Evolutionary conservation across 139 green algal species (phyloP), one percentile per base, ranked within the genome.

Genomic region (Pseudopediastrum boryanum): DNA sequence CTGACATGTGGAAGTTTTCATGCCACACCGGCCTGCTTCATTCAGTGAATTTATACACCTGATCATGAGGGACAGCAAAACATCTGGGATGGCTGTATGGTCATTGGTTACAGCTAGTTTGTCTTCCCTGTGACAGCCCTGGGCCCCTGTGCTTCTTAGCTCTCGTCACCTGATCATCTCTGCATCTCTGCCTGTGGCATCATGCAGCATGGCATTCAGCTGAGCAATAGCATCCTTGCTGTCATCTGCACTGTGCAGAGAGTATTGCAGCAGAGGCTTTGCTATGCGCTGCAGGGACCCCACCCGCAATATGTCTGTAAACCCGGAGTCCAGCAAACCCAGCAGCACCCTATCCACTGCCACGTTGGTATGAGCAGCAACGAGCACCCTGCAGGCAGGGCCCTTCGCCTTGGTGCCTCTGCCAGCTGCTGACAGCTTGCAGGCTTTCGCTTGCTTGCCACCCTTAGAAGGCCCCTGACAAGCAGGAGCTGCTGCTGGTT

Each of bases 361-460:
- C 35, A 92, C 86, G 69, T 98, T 98, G 36, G 94, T 98, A 86
- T 97, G 90, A 0, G 93, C 90, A 0, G 86, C 86, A 19, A 97
- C 82, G 41, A 97, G 88, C 35, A 98, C 78, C 0, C 92, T 35
- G 56, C 75, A 39, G 27, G 41, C 9, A 1, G 42, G 41, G 38
- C 0, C 48, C 19, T 58, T 58, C 16, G 29, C 64, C 4, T 81
- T 75, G 31, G 69, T 29, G n/a, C n/a, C 62, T 13, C 72, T 59
- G 27, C 29, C 52, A 38, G 61, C 46, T 42, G 80, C 41, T 29
- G 27, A n/a, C n/a, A n/a, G n/a, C 75, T 27, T 23, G 36, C n/a
- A 5, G 27, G 23, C 41, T 27, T 67, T 70, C 67, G 29, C 39
- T 73, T 74, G 51, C 54, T 10, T n/a, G 48, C 42, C 68, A 61